phyloP scores from a whole-genome alignment of 1,139 yeast genomes.

The Zygosaccharomyces pseudobailii region DNA sequence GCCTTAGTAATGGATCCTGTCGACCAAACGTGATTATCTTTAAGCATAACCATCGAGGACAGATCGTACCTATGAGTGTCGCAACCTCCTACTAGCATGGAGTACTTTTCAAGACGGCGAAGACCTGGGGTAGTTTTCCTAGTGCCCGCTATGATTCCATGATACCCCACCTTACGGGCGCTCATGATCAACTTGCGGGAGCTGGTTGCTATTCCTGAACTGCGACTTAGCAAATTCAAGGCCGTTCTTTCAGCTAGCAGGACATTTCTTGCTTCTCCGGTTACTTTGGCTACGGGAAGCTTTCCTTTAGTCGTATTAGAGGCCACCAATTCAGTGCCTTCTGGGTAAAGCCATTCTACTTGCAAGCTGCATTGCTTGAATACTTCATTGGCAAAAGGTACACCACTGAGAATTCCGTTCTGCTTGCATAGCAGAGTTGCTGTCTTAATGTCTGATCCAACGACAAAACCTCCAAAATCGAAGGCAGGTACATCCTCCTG shows the following conservation, averaged over 20 bases:
- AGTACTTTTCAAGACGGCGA: constrained; percentile 80
- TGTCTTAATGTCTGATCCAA: constrained; percentile 66
- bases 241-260: constrained; percentile 84
- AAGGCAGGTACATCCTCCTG: constrained; percentile 89
- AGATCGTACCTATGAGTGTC: constrained; percentile 91
- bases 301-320: constrained; percentile 45
- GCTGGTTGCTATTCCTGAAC: constrained; percentile 88
- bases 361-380: constrained; percentile 66
- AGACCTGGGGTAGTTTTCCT: constrained; percentile 97
- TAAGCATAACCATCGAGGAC: constrained; percentile 92
- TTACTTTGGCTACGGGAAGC: constrained; percentile 69
- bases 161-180: constrained; percentile 69
- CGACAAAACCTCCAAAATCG: constrained; percentile 92
- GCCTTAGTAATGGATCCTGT: constrained; percentile 89
- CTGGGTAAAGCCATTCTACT: constrained; percentile 68
- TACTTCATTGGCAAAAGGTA: constrained; percentile 86
- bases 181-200: constrained; percentile 53
- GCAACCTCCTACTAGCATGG: constrained; percentile 93
- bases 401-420: constrained; percentile 76
- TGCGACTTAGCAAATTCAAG: constrained; percentile 71
- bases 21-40: constrained; percentile 89
- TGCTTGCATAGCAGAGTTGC: constrained; percentile 83
- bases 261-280: constrained; percentile 74
- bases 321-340: constrained; percentile 61
- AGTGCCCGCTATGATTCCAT: constrained; percentile 92